Base-by-base conservation (phyloP, 257 asterid species). In the Craterostigma plantagineum region DNA sequence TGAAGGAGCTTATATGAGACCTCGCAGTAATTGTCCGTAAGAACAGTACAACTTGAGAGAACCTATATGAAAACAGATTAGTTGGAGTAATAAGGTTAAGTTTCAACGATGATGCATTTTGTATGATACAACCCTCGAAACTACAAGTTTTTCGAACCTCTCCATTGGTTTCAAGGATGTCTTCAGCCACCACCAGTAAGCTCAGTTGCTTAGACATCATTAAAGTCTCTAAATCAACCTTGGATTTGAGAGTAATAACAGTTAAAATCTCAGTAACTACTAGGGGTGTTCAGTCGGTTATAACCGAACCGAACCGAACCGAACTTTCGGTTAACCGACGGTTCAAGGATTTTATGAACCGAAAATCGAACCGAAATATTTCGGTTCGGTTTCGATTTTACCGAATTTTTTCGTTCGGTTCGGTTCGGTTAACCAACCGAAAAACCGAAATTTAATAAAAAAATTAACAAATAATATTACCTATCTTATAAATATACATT, bases 11-110 rank as follows among this genome's bases (percentile, higher is more conserved):
- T 78, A 43, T 79, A 83, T 16, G 92, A 82, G 16, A 75, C 83
- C 78, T 83, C 95, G 18, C 95, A 83, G 46, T 71, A 83, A 56
- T 78, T 76, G 63, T 83, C 95, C 0, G 95, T 74, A 38, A 79
- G 78, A 59, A 76, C 34, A 16, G 95, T 73, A 54, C 91, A 79
- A 1, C 60, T 52, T 48, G 95, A 83, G 56, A 76, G 76, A 18
- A 74, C 92, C 95, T 82, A 42, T 18, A 55, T 6, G 43, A 42
- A 12, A n/a, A n/a, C n/a, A n/a, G n/a, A 59, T 36, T 12, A 15
- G 2, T 36, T 8, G 18, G n/a, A 7, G 34, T 10, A 51, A 16
- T 33, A 23, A 18, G 16, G 16, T 30, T 11, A 43, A 51, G 35
- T 33, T 18, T 27, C 7, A 10, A 40, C 33, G 40, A 35, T 11